Evolutionary conservation across 805 yeast genomes (phyloP), one percentile per base, ranked within the genome.

Genomic region (Saccharomyces jurei): DNA sequence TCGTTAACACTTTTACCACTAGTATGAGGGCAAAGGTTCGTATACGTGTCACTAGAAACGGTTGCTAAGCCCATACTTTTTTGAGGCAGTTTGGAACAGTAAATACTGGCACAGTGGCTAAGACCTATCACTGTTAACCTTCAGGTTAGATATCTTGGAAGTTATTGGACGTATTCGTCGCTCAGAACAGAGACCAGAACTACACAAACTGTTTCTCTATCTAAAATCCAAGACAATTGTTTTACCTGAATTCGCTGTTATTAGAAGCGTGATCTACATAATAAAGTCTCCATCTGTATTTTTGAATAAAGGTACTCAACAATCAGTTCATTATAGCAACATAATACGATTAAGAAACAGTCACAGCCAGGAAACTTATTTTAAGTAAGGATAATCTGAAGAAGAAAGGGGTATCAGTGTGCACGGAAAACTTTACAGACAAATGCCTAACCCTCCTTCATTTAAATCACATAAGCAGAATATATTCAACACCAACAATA

Each of bases 381-480:
- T 36, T 11, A 8, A 6, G 9, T 36, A 36, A 36, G 4, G 22
- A 5, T 21, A 17, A 36, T 21, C 22, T 21, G 44, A 36, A 6
- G 17, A 36, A 36, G 41, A 36, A 17, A n/a, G 25, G 44, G 17
- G 25, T 36, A 36, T 36, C 44, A 36, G 44, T 14, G 41, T 36
- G 44, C 44, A 36, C 44, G 44, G 44, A 36, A 36, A 36, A 36
- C 25, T 8, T 36, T 11, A 36, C 25, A 17, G 44, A 36, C 44
- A 36, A 36, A 36, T 36, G 44, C 25, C 44, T 36, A 36, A 36
- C 44, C 44, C 44, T 46, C 28, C 28, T 25, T 46, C 29, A 27
- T 25, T 26, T 14, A 46, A 46, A 21, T 46, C 64, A 50, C 64
- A 63, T 50, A 57, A 48, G 31, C 36, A 48, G 25, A 36, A 36